Conservation (phyloP, 345 rosid species). For the Eucalyptus regnans region DNA sequence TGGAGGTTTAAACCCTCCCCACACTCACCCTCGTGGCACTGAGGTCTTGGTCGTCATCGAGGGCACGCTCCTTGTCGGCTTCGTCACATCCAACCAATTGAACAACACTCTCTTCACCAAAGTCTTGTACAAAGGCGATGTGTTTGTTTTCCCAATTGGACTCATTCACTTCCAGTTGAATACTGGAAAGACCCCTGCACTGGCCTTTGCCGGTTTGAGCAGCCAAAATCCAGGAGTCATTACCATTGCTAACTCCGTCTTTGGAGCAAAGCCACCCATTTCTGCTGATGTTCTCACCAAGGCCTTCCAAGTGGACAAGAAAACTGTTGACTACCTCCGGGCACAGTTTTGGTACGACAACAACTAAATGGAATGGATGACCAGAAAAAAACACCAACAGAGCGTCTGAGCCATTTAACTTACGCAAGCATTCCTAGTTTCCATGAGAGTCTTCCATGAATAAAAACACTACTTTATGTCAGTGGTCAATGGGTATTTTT, state of each 20-base stretch:
- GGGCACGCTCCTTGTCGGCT: conserved; percentile 16
- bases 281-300: conserved; percentile 7
- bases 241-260: conserved; percentile 8
- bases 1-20: conserved; percentile 26
- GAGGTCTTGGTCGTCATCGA: conserved; percentile 20
- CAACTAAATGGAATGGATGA: neutral
- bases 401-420: neutral
- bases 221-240: conserved; percentile 15
- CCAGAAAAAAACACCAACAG: neutral
- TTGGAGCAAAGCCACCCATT: conserved; percentile 6
- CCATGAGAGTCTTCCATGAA: neutral
- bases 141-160: conserved; percentile 24
- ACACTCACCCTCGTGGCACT: conserved; percentile 27
- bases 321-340: conserved; percentile 9
- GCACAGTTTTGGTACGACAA: conserved; percentile 7
- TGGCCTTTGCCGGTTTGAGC: conserved; percentile 12
- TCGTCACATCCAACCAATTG: conserved; percentile 13
- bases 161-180: conserved; percentile 22
- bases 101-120: conserved; percentile 5
- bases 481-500: neutral
- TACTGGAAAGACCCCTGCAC: conserved; percentile 14
- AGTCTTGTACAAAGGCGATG: conserved; percentile 6
- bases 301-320: conserved; percentile 23
- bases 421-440: neutral
- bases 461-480: neutral